Evolutionary conservation across 306 rosid genomes (phyloP).

Genomic region (Hippophae tibetana): DNA sequence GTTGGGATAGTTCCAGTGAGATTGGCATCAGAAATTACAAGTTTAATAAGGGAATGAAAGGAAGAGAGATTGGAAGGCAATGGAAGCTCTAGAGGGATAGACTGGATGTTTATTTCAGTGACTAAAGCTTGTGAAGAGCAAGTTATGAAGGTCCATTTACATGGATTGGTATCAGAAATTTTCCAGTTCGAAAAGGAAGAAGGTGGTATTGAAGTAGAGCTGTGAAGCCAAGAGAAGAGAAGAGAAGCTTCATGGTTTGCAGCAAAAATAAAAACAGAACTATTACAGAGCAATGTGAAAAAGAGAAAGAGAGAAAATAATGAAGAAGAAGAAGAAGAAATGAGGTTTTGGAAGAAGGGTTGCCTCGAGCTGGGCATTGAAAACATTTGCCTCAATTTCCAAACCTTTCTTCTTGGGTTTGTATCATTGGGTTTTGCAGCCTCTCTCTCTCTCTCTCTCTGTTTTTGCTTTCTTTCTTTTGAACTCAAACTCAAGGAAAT

Average conservation of each 20-base stretch:
- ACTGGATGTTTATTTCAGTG: slow-evolving; percentile 53
- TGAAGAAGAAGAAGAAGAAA: slow-evolving; percentile 16
- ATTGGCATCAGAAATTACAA: slow-evolving; percentile 67
- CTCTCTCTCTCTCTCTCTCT: slow-evolving; percentile 13
- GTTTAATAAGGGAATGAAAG: slow-evolving; percentile 40
- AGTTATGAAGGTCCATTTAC: slow-evolving; percentile 79
- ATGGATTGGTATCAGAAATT: slow-evolving; percentile 52
- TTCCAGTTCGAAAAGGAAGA: slow-evolving; percentile 58
- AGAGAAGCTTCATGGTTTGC: slow-evolving; percentile 62
- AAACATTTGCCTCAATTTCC: slow-evolving; percentile 57
- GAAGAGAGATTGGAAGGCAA: slow-evolving; percentile 57
- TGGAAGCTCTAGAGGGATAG: slow-evolving; percentile 59
- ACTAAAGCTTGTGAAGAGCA: slow-evolving; percentile 58
- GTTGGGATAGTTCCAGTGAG: slow-evolving; percentile 60
- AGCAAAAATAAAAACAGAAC: slow-evolving; percentile 30
- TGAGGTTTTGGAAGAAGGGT: slow-evolving; percentile 7
- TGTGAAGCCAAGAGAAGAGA: slow-evolving; percentile 78
- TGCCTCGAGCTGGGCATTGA: slow-evolving; percentile 42
- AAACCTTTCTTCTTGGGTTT: slow-evolving; percentile 44
- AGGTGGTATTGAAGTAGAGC: slow-evolving; percentile 30
- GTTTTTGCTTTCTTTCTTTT: slow-evolving; percentile 29
- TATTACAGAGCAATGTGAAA: slow-evolving; percentile 16
- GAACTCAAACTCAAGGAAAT: slow-evolving; percentile 31
- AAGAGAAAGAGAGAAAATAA: slow-evolving; percentile 6
- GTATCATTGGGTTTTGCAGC: slow-evolving; percentile 35